Percentiles rank a stretch among this genome's conserved stretches.
phyloP scores from a whole-genome alignment of 495 filamentous ascomycete species.

The Penicillium longicatenatum region DNA sequence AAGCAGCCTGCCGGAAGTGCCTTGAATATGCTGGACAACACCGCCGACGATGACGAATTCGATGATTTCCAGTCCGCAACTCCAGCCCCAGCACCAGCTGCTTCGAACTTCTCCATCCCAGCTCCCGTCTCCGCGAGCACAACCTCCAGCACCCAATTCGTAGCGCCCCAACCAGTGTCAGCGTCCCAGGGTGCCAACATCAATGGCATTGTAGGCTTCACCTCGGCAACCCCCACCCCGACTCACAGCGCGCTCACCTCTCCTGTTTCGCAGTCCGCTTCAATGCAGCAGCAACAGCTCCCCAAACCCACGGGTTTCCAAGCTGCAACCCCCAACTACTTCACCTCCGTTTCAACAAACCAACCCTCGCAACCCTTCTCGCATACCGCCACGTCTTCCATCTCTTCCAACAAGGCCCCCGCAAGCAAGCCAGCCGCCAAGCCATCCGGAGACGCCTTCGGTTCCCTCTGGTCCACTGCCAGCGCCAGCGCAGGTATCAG shows the following conservation, averaged over 20 bases:
- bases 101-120: conserved; percentile 47
- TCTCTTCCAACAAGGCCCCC: conserved; percentile 41
- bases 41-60: conserved; percentile 78
- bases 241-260: conserved; percentile 49
- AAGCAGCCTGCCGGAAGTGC: conserved; percentile 52
- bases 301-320: conserved; percentile 69
- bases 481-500: conserved; percentile 76
- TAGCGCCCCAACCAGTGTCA: conserved; percentile 79
- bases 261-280: conserved; percentile 51
- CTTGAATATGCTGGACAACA: conserved; percentile 57
- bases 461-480: conserved; percentile 77
- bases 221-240: conserved; percentile 75
- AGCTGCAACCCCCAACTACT: conserved; percentile 86
- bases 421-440: conserved; percentile 51
- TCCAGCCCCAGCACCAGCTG: conserved; percentile 49
- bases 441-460: conserved; percentile 76
- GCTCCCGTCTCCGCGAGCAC: conserved; percentile 62
- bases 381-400: conserved; percentile 34
- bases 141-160: conserved; percentile 68
- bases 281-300: conserved; percentile 41
- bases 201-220: conserved; percentile 75
- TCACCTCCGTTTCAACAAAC: conserved; percentile 62
- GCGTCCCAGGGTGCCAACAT: conserved; percentile 78
- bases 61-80: conserved; percentile 97
- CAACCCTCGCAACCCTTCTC: conserved; percentile 30